Evolutionary conservation across 1,284 basidiomycete genomes (phyloP).

Genomic region (Caloboletus inedulis): DNA sequence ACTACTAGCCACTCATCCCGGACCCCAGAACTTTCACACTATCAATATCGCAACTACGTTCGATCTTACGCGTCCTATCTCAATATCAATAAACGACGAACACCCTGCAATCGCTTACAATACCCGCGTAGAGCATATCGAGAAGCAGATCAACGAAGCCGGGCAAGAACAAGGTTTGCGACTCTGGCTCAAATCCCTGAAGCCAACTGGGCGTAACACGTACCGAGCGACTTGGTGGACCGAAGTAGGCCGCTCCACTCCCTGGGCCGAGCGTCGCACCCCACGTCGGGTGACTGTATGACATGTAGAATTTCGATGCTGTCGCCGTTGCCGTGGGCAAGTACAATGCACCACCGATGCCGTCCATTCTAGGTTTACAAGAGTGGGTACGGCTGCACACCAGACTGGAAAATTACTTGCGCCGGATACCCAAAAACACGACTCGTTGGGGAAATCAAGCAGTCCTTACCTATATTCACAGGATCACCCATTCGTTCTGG

Average conservation of each 20-base stretch:
- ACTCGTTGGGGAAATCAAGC: slow-evolving; percentile 6
- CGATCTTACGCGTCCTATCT: slow-evolving; percentile 39
- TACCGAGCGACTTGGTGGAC: slow-evolving; percentile 21
- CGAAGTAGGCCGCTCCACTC: slow-evolving; percentile 2
- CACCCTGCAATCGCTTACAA: slow-evolving; percentile 41
- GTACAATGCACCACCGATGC: slow-evolving; percentile 7
- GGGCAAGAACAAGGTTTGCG: slow-evolving; percentile 38
- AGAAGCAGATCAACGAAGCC: slow-evolving; percentile 35
- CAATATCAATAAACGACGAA: slow-evolving; percentile 41
- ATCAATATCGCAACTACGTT: slow-evolving; percentile 28
- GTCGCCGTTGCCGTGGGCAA: slow-evolving; percentile 4
- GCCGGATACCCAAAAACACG: slow-evolving; percentile 7
- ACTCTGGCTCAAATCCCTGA: slow-evolving; percentile 34
- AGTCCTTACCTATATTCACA: slow-evolving; percentile 3
- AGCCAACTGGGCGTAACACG: slow-evolving; percentile 30
- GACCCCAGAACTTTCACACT: slow-evolving; percentile 20
- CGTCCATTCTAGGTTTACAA: slow-evolving; percentile 5
- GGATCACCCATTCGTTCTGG: slow-evolving; percentile 7
- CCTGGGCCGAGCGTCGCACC: not conserved
- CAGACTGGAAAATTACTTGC: slow-evolving; percentile 2
- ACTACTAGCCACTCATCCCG: not conserved
- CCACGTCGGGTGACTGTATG: not conserved
- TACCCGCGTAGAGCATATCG: slow-evolving; percentile 46
- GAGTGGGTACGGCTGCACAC: slow-evolving; percentile 32
- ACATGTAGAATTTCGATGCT: slow-evolving; percentile 11